Evolutionary conservation across 768 basidiomycete genomes (phyloP).

Genomic region (Tulasnella sp.): DNA sequence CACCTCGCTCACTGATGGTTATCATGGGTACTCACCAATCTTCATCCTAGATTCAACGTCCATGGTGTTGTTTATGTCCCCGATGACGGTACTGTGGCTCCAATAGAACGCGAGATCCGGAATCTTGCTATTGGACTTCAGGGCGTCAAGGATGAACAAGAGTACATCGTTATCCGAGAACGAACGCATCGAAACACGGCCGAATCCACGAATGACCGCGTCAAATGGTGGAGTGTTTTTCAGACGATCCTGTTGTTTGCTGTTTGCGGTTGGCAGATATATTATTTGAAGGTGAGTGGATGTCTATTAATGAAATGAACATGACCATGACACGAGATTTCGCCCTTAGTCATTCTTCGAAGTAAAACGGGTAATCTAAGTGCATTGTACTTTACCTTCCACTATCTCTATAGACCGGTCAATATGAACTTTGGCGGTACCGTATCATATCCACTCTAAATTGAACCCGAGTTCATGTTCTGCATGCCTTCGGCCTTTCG

Average conservation of each 20-base stretch:
- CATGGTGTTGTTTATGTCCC: constrained; percentile 91
- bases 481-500: no score
- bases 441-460: no score
- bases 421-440: no score
- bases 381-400: no score
- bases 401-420: no score
- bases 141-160: constrained; percentile 95
- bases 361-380: constrained; percentile 79
- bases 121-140: constrained; percentile 65
- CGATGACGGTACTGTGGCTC: constrained; percentile 82
- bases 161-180: constrained; percentile 94
- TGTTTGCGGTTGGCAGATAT: constrained; percentile 94
- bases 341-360: constrained; percentile 66
- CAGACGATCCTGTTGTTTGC: constrained; percentile 78
- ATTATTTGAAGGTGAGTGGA: constrained; percentile 71
- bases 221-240: constrained; percentile 97
- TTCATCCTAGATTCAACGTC: constrained; percentile 72
- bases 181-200: constrained; percentile 86
- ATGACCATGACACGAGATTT: constrained; percentile 9
- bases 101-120: constrained; percentile 92
- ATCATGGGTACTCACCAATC: constrained; percentile 1
- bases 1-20: background rate
- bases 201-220: constrained; percentile 83
- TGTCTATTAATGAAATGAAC: constrained; percentile 7
- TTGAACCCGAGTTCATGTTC: no score